These are phyloP conservation scores for Maudiozyma pseudohumilis DNA, from an alignment of 805 yeast species.

Conservation along the genomic window DNA sequence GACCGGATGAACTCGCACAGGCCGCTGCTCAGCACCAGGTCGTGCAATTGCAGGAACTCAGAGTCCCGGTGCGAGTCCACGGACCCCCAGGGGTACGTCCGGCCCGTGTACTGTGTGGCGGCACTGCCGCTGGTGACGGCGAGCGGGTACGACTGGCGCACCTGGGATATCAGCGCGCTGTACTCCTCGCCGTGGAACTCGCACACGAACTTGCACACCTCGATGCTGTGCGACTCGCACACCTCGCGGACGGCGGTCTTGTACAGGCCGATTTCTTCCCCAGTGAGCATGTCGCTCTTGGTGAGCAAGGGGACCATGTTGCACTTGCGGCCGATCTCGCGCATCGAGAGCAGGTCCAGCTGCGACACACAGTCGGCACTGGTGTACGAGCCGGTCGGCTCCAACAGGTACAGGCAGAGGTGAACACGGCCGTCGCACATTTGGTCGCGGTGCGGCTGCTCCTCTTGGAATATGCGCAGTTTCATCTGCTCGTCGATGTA, in stretches of 20 bases:
- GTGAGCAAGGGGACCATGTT: slow-evolving; percentile 76
- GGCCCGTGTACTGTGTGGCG: too few species aligned
- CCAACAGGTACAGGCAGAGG: slow-evolving; percentile 73
- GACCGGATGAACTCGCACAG: slow-evolving; percentile 28
- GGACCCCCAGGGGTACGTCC: too few species aligned
- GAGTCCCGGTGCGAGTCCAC: too few species aligned
- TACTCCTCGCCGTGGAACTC: slow-evolving; percentile 30
- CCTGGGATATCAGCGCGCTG: too few species aligned
- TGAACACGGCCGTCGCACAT: slow-evolving; percentile 64
- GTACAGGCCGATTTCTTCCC: slow-evolving; percentile 42
- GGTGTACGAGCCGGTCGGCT: slow-evolving; percentile 36
- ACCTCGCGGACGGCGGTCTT: slow-evolving; percentile 44
- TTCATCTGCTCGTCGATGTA: slow-evolving; percentile 76
- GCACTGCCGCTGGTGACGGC: too few species aligned
- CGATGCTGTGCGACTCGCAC: slow-evolving; percentile 46
- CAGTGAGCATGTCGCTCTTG: slow-evolving; percentile 61
- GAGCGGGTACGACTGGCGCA: too few species aligned
- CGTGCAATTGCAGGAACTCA: too few species aligned
- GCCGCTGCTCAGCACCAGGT: slow-evolving; percentile 49
- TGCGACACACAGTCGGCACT: slow-evolving; percentile 45
- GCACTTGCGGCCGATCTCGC: slow-evolving; percentile 56
- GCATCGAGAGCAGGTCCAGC: slow-evolving; percentile 65
- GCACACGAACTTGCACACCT: slow-evolving; percentile 41
- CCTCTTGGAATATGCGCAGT: slow-evolving; percentile 60
- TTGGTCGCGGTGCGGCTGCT: slow-evolving; percentile 52